Conservation (phyloP, 306 rosid genomes). For the Arachis hypogaea region DNA sequence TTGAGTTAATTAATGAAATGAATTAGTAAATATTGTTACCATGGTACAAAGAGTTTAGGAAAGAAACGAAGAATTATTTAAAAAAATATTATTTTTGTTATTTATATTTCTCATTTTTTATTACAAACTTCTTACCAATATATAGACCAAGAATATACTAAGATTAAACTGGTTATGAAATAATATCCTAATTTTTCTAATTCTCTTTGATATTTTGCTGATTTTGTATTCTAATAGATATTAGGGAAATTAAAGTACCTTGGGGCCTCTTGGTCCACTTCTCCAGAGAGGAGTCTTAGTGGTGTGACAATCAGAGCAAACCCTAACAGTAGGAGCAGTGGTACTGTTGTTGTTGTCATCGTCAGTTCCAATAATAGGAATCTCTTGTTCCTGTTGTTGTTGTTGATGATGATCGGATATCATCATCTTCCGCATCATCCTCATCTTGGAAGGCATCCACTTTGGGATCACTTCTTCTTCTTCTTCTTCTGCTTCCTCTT, state of each 20-base stretch:
- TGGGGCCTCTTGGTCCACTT: conserved; percentile 97
- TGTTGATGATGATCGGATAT: conserved; percentile 49
- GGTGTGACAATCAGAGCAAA: conserved; percentile 90
- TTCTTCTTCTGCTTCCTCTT: conserved; percentile 31
- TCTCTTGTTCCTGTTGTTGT: conserved; percentile 24
- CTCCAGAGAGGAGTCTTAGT: conserved; percentile 99
- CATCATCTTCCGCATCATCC: conserved; percentile 68
- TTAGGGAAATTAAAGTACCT: conserved; percentile 46
- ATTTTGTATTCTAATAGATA: too few relatives aligned
- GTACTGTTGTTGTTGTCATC: conserved; percentile 32
- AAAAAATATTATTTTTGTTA: too few relatives aligned
- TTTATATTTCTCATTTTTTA: too few relatives aligned
- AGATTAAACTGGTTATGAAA: too few relatives aligned
- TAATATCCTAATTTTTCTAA: too few relatives aligned
- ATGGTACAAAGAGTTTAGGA: too few relatives aligned
- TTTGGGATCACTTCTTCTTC: conserved; percentile 45
- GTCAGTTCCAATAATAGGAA: conserved; percentile 32
- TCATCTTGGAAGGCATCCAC: conserved; percentile 88
- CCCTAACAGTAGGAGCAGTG: conserved; percentile 54
- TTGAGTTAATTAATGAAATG: too few relatives aligned
- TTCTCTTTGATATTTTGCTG: too few relatives aligned
- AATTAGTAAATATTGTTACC: too few relatives aligned
- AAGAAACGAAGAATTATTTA: too few relatives aligned
- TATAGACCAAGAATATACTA: too few relatives aligned
- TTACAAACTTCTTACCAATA: too few relatives aligned